Conservation (phyloP, 352 stramenopile species). For the Phytophthora melonis region DNA sequence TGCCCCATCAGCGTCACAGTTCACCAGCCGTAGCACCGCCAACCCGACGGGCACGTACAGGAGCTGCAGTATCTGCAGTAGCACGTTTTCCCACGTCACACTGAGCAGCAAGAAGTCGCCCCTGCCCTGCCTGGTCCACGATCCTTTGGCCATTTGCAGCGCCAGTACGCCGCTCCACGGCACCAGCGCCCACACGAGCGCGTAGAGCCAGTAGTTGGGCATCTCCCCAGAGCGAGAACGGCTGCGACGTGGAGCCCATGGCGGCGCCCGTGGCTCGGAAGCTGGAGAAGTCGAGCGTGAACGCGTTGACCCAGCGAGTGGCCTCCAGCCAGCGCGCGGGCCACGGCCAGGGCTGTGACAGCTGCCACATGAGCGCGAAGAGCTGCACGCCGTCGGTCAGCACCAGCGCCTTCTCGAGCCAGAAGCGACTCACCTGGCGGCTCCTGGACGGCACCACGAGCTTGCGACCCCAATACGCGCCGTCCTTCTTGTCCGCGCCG, state of each 20-base stretch:
- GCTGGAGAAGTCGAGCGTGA: slow-evolving; percentile 64
- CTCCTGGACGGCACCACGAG: slow-evolving; percentile 17
- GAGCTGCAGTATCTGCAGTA: slow-evolving; percentile 57
- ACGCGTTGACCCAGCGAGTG: slow-evolving; percentile 63
- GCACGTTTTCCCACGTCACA: slow-evolving; percentile 51
- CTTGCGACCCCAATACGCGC: slow-evolving; percentile 11
- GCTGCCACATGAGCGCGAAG: slow-evolving; percentile 78
- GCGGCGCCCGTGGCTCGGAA: slow-evolving; percentile 58
- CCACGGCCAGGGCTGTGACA: slow-evolving; percentile 84
- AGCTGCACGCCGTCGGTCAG: slow-evolving; percentile 62
- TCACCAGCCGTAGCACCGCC: slow-evolving; percentile 63
- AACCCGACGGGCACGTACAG: slow-evolving; percentile 72
- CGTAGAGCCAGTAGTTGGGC: slow-evolving; percentile 70
- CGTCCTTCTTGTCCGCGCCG: neutral
- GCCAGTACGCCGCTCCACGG: slow-evolving; percentile 26
- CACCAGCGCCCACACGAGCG: slow-evolving; percentile 46
- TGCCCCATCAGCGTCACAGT: slow-evolving; percentile 51
- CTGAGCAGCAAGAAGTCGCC: slow-evolving; percentile 39
- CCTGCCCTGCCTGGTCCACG: slow-evolving; percentile 29
- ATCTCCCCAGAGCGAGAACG: slow-evolving; percentile 75
- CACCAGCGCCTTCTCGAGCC: slow-evolving; percentile 65
- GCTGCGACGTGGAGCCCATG: slow-evolving; percentile 65
- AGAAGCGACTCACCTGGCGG: slow-evolving; percentile 58
- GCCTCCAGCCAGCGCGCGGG: slow-evolving; percentile 58
- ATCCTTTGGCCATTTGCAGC: slow-evolving; percentile 5